Conservation (phyloP, 2,329 filamentous ascomycete species). For the Trichoderma afroharzianum region DNA sequence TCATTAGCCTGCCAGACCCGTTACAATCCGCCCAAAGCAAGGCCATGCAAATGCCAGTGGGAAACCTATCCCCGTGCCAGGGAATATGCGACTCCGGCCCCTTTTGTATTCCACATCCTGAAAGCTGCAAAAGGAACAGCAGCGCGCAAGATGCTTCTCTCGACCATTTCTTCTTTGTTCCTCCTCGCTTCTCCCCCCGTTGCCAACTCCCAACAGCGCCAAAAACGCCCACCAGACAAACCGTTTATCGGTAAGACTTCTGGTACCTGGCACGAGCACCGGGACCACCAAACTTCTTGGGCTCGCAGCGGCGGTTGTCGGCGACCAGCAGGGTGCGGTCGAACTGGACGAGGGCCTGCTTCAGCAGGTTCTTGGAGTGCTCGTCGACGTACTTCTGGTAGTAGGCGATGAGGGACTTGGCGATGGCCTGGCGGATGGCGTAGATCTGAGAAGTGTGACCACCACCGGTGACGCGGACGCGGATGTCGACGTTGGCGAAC, state of each 20-base stretch:
- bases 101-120: slow-evolving; percentile 23
- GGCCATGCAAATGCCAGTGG: slow-evolving; percentile 51
- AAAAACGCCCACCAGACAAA: neutral
- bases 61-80: slow-evolving; percentile 39
- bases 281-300: slow-evolving; percentile 95
- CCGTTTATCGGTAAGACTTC: slow-evolving; percentile 94
- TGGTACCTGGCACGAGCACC: slow-evolving; percentile 97
- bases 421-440: slow-evolving; percentile 97
- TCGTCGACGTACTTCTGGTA: slow-evolving; percentile 99
- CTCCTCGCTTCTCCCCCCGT: neutral
- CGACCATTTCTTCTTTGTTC: slow-evolving; percentile 2
- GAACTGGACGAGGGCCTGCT: slow-evolving; percentile 94
- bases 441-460: slow-evolving; percentile 97
- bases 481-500: slow-evolving; percentile 95
- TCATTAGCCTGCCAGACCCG: slow-evolving; percentile 51
- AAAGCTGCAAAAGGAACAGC: slow-evolving; percentile 1
- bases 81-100: slow-evolving; percentile 38
- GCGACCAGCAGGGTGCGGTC: slow-evolving; percentile 96
- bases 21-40: slow-evolving; percentile 48
- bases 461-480: slow-evolving; percentile 93
- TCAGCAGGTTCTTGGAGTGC: slow-evolving; percentile 99
- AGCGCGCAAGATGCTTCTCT: slow-evolving; percentile 1
- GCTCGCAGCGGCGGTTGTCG: slow-evolving; percentile 98
- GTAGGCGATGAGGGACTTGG: slow-evolving; percentile 76
- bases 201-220: neutral